Conservation (phyloP, 345 rosid genomes). For the Punica granatum region DNA sequence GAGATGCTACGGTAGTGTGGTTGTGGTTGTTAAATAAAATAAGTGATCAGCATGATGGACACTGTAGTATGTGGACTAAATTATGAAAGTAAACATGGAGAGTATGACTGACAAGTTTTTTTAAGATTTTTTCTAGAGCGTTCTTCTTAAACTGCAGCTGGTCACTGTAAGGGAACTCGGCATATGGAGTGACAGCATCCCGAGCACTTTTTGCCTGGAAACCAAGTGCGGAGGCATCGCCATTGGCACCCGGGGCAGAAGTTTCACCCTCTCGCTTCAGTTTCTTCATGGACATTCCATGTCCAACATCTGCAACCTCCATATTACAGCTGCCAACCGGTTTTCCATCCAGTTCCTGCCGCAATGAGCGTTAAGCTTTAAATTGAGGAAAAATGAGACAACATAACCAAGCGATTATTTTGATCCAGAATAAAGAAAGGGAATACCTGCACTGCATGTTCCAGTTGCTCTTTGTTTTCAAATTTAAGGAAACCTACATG, state of each 20-base stretch:
- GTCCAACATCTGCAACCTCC: slow-evolving; percentile 70
- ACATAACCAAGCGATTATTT: not conserved
- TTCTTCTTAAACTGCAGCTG: slow-evolving; percentile 59
- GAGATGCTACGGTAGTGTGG: not conserved
- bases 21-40: not conserved
- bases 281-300: slow-evolving; percentile 55
- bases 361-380: slow-evolving; percentile 14
- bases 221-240: slow-evolving; percentile 20
- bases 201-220: slow-evolving; percentile 49
- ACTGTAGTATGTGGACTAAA: not conserved
- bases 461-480: slow-evolving; percentile 55
- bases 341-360: slow-evolving; percentile 66
- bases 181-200: slow-evolving; percentile 81
- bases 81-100: slow-evolving; percentile 2
- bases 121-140: slow-evolving; percentile 58
- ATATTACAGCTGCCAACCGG: slow-evolving; percentile 47
- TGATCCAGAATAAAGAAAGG: not conserved
- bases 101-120: slow-evolving; percentile 57
- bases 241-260: slow-evolving; percentile 14
- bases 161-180: slow-evolving; percentile 58
- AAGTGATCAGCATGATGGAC: not conserved
- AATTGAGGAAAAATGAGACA: slow-evolving; percentile 6
- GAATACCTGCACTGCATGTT: slow-evolving; percentile 50
- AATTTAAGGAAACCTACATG: slow-evolving; percentile 73
- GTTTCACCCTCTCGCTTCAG: slow-evolving; percentile 28